Percentiles rank a stretch among this genome's conserved stretches.
phyloP scores from a whole-genome alignment of 371 early-diverging fungal species.

The Phascolomyces articulosus region DNA sequence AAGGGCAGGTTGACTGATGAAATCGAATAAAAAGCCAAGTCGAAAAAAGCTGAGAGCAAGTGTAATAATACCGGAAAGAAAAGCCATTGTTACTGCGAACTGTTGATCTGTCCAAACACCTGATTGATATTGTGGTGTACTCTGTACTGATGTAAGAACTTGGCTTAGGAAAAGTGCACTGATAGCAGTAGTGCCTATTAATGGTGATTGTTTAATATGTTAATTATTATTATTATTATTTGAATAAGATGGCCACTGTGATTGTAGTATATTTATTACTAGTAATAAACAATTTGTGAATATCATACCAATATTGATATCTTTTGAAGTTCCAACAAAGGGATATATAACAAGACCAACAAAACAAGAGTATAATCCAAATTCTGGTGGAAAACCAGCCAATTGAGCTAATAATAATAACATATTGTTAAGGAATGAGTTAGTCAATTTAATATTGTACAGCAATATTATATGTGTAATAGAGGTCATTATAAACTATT shows the following conservation, averaged over 20 bases:
- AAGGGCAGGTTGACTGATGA: slow-evolving; percentile 78
- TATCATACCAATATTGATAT: slow-evolving; percentile 79
- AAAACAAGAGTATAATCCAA: slow-evolving; percentile 87
- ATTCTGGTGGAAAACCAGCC: slow-evolving; percentile 83
- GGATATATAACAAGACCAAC: slow-evolving; percentile 80
- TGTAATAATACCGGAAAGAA: slow-evolving; percentile 70
- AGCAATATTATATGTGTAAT: too few relatives aligned
- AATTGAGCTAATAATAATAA: slow-evolving; percentile 61
- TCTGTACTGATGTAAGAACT: slow-evolving; percentile 52
- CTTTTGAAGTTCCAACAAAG: slow-evolving; percentile 86
- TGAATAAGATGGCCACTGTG: too few relatives aligned
- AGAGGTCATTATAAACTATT: too few relatives aligned
- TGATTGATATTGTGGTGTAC: slow-evolving; percentile 35
- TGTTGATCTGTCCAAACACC: slow-evolving; percentile 40
- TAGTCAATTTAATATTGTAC: background rate
- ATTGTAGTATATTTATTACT: slow-evolving; percentile 1
- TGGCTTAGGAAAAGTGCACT: slow-evolving; percentile 75
- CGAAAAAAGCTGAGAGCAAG: slow-evolving; percentile 72
- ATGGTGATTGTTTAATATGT: too few relatives aligned
- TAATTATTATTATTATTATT: too few relatives aligned
- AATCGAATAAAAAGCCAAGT: slow-evolving; percentile 81
- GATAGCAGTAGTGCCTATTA: slow-evolving; percentile 80
- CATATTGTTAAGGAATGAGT: too few relatives aligned
- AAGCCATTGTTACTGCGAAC: slow-evolving; percentile 51
- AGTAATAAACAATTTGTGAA: too few relatives aligned